A percentile compares a stretch with the other conserved stretches of the same genome.
Conservation (phyloP, 2,329 filamentous ascomycete species). For the Penicillium sp. region DNA sequence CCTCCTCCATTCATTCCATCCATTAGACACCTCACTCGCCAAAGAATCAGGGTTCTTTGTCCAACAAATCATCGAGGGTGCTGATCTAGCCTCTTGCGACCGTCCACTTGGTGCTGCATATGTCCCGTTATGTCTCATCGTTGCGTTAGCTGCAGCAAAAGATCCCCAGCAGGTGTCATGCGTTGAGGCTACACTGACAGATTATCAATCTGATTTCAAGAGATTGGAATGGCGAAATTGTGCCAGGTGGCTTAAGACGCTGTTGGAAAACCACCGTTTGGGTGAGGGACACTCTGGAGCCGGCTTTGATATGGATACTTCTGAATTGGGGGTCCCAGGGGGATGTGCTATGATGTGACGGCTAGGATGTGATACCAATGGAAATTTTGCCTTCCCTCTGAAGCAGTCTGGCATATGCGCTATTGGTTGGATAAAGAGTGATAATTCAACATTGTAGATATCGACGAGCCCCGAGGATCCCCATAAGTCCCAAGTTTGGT, state of each 20-base stretch:
- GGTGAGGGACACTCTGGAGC: background rate
- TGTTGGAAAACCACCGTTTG: slow-evolving; percentile 10
- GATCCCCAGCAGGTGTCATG: slow-evolving; percentile 11
- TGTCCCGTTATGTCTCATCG: slow-evolving; percentile 18
- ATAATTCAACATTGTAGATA: background rate
- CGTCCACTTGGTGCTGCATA: slow-evolving; percentile 24
- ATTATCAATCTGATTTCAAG: slow-evolving; percentile 24
- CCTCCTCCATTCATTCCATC: slow-evolving; percentile 20
- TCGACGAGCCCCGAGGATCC: background rate
- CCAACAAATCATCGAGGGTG: slow-evolving; percentile 12
- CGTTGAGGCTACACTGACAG: slow-evolving; percentile 14
- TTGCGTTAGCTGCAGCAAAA: slow-evolving; percentile 18
- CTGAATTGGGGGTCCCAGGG: background rate
- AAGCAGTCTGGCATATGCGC: background rate
- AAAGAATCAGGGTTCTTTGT: slow-evolving; percentile 13
- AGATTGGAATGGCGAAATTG: slow-evolving; percentile 17
- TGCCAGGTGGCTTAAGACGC: slow-evolving; percentile 10
- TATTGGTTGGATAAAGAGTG: background rate
- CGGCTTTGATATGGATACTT: background rate
- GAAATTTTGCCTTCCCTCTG: rapidly evolving
- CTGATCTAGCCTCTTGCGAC: slow-evolving; percentile 15
- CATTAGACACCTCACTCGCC: slow-evolving; percentile 5
- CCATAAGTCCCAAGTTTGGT: background rate
- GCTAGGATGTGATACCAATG: background rate
- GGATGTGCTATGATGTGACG: slow-evolving; percentile 1